phyloP scores from a whole-genome alignment of 164 flowering plant species.

The Magnolia changhungtana region DNA sequence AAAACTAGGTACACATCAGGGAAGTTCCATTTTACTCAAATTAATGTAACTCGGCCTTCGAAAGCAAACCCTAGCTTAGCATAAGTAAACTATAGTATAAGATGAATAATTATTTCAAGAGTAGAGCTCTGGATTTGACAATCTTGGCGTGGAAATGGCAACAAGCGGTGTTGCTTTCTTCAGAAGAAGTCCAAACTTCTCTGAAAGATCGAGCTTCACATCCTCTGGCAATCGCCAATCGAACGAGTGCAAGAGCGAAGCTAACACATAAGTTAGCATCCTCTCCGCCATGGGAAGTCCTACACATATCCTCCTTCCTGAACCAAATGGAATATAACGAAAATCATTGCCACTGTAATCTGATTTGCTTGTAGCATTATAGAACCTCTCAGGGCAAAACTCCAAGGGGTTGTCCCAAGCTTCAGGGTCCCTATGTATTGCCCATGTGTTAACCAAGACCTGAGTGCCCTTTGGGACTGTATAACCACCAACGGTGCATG shows the following conservation, averaged over 20 bases:
- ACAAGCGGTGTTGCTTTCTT: conserved; percentile 13
- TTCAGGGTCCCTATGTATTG: conserved; percentile 10
- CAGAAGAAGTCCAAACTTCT: conserved; percentile 14
- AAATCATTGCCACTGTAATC: conserved; percentile 8
- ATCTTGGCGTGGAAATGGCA: conserved; percentile 26
- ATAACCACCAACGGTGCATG: conserved; percentile 4
- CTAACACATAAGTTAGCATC: not conserved
- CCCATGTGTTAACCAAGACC: conserved; percentile 7
- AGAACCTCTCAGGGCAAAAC: conserved; percentile 13
- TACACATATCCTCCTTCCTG: not conserved
- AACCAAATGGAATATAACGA: conserved; percentile 7
- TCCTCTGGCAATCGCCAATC: conserved; percentile 27
- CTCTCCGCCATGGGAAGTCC: conserved; percentile 3
- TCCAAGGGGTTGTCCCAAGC: conserved; percentile 20
- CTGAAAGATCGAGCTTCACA: conserved; percentile 22
- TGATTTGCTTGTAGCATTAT: not conserved
- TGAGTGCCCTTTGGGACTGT: not conserved
- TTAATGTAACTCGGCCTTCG: too few relatives aligned
- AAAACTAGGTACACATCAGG: too few relatives aligned
- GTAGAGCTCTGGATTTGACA: conserved; percentile 25
- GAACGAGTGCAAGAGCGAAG: conserved; percentile 10
- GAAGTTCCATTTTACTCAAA: too few relatives aligned
- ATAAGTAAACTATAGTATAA: too few relatives aligned
- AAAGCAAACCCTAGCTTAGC: too few relatives aligned
- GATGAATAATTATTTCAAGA: not conserved